Evolutionary conservation across 2,329 filamentous ascomycete genomes (phyloP), one percentile per base, ranked within the genome.

Genomic region (Exophiala sp.): DNA sequence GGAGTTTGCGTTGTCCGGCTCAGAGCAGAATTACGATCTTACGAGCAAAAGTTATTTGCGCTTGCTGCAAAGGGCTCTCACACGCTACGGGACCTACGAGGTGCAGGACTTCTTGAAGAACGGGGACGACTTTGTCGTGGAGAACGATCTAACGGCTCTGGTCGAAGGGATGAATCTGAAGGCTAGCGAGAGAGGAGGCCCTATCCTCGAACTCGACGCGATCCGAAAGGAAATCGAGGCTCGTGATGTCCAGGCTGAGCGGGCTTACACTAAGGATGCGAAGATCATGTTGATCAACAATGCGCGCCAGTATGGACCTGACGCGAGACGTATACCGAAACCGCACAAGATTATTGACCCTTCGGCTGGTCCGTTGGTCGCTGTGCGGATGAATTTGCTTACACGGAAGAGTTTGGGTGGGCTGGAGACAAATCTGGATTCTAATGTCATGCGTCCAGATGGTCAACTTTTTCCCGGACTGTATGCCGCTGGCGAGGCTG

Each of bases 231-330:
- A 74, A 0, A 72, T 85, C 35, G 74, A 82, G 48, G 65, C 73
- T 1, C 77, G 82, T 50, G 82, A 85, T 62, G 70, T 69, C 8
- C 82, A 85, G 66, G 72, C 84, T 50, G 71, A 73, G 50, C 84
- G 84, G 61, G 56, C 68, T 1, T 85, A 76, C 67, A 77, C 77
- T 62, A 85, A 85, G 61, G 82, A 85, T 55, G 77, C 79, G 1
- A 82, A 85, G 67, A 75, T 78, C 32, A 84, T 85, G 82, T 74
- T 84, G 42, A 79, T 84, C 56, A 70, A 76, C 58, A 84, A 83
- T 62, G 78, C 76, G 0, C 72, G 80, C 29, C 69, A 69, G 21
- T 84, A 82, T 71, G 81, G 77, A 75, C 72, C 78, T 1, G 82
- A 85, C 60, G 71, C 67, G 49, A 75, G 71, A 51, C 76, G 82